A percentile compares a stretch with the other conserved stretches of the same genome.
Evolutionary conservation across 1,284 basidiomycete species (phyloP).

Genomic region (Pseudozyma sp.): DNA sequence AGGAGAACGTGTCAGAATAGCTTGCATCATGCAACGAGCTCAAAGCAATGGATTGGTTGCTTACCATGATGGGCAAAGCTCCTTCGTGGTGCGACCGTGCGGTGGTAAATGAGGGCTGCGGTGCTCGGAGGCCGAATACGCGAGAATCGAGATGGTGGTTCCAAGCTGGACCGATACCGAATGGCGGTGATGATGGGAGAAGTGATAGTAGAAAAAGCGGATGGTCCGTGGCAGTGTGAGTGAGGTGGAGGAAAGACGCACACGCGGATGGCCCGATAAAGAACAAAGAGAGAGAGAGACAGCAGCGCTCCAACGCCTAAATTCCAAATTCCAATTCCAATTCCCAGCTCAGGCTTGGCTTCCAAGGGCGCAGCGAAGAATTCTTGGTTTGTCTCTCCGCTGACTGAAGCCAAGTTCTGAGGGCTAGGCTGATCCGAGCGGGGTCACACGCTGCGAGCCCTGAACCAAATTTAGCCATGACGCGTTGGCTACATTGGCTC

Average conservation of each 20-base stretch:
- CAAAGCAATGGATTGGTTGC: conserved; percentile 1
- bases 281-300: too few species aligned
- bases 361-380: too few species aligned
- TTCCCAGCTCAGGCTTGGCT: too few species aligned
- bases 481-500: neutral
- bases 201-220: neutral
- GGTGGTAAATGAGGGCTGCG: too few species aligned
- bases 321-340: too few species aligned
- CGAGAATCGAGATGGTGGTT: neutral
- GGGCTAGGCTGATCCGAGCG: conserved; percentile 11
- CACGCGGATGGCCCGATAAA: too few species aligned
- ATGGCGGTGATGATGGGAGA: neutral
- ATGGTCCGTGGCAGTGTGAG: too few species aligned
- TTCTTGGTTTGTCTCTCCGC: too few species aligned
- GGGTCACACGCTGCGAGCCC: conserved; percentile 2
- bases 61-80: conserved; percentile 25
- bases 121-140: too few species aligned
- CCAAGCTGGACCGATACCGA: neutral
- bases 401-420: neutral
- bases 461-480: neutral
- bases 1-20: neutral
- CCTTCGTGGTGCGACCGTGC: neutral
- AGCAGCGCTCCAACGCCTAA: too few species aligned
- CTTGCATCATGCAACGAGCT: neutral
- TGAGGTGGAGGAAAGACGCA: too few species aligned